Evolutionary conservation across 148 eudicot species (phyloP), one percentile per base, ranked within the genome.

Genomic region (Chenopodium formosanum): DNA sequence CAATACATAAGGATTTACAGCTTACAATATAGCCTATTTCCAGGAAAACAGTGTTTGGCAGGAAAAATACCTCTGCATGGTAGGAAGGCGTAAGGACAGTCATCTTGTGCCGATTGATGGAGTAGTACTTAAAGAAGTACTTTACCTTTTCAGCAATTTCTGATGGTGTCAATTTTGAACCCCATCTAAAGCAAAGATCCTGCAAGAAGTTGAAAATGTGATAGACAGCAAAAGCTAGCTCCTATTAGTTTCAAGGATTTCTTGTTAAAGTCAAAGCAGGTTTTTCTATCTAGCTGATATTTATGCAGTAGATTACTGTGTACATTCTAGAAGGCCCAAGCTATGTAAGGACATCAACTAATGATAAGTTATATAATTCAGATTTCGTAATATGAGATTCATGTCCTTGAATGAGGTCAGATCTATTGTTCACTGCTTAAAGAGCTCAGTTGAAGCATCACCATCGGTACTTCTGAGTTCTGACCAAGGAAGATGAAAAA

Each of bases 81-180:
- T 96, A 94, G 75, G 98, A 94, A 73, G 99, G 99, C 20, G 99
- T 96, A 58, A 96, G 82, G 16, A 94, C 95, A 14, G 98, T 96
- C 99, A 96, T 96, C 84, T 96, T 96, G 87, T 96, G 99, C 31
- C 97, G 88, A 78, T 94, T 96, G 82, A 96, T 92, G 50, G 99
- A 94, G 79, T 96, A 96, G 84, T 92, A 94, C 88, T 92, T 92
- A 89, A 96, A 96, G 91, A 96, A 96, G 86, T 89, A 85, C 84
- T 96, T 96, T 82, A 96, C 99, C 85, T 96, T 96, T 31, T 92
- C 98, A 7, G 90, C 94, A 60, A 94, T 87, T 84, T 96, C 97
- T 20, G 90, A 72, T 13, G 99, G 98, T 82, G 92, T 87, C 78
- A 96, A 84, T 79, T 62, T 91, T 73, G 93, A 85, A 67, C 99